phyloP scores from a whole-genome alignment of 2,329 filamentous ascomycete genomes.

The Gaeumannomyces tritici region DNA sequence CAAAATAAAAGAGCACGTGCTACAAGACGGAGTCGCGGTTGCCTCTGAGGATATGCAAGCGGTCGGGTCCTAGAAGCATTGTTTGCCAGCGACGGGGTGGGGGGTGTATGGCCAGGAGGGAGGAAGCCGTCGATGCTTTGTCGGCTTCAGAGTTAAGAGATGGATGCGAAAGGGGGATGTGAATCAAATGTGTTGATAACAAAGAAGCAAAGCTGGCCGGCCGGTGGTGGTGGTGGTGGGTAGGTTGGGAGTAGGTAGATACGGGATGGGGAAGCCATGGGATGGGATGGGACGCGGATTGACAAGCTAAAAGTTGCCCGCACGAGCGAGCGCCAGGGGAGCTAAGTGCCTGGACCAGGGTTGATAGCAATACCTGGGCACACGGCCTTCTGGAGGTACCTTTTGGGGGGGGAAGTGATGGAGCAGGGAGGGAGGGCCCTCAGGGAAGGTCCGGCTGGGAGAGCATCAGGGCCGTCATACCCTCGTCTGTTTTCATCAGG shows the following conservation, averaged over 20 bases:
- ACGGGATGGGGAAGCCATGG: no score
- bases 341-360: neutral
- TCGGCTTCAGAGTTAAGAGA: neutral
- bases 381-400: neutral
- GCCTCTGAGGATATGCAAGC: neutral
- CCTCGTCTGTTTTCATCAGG: neutral
- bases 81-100: neutral
- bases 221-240: neutral
- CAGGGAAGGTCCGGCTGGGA: neutral
- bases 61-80: neutral
- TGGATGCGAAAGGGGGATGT: neutral
- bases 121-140: neutral
- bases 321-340: neutral
- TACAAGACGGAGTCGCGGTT: neutral
- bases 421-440: no score
- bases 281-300: neutral
- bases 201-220: neutral
- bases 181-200: neutral
- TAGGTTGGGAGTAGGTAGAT: neutral
- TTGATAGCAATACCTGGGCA: neutral
- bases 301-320: neutral
- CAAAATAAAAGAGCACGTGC: conserved; percentile 2
- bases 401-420: neutral
- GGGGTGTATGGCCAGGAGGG: no score
- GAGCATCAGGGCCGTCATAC: neutral